Base-by-base conservation (phyloP, 2,329 filamentous ascomycete species). In the Microdochium bolleyi region DNA sequence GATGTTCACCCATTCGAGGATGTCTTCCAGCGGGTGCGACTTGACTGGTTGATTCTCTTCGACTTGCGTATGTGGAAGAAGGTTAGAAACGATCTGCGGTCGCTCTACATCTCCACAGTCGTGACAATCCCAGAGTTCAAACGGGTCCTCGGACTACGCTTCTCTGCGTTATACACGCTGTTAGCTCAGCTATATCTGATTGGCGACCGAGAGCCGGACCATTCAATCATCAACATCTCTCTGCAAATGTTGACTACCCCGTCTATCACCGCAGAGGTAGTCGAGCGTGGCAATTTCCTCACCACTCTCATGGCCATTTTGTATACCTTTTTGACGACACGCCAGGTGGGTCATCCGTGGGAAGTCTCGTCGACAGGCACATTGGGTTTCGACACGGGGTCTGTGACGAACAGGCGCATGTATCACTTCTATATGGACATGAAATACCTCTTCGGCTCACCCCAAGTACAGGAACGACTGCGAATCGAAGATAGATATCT, bases 361-460 rank as follows among this genome's bases (percentile, higher is more conserved):
- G 88, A 96, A 58, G 87, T 97, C 44, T 87, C 90, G 53, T 87
- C 89, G 0, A 87, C 85, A 60, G 92, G 91, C 2, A 91, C 91
- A 1, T 76, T 99, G 49, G 90, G 91, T 0, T 96, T 97, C 62
- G 94, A 99, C 66, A 88, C 90, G 32, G 94, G 94, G 1, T 94
- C 92, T 1, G 90, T 97, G 16, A 95, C 92, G 0, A 99, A 99
- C 67, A 80, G 94, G 49, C 84, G 94, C 32, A 91, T 99, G 78
- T 96, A 96, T 64, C 94, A 97, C 68, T 99, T 99, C 74, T 99
- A 97, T 71, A 80, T 92, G 54, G 94, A 99, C 66, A 77, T 97
- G 59, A 90, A 91, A 61, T 96, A 94, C 69, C 82, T 99, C 1
- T 89, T 97, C 57, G 84, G 87, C 44, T 95, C 92, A 0, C 83